Evolutionary conservation across 164 flowering plant species (phyloP), one percentile per base, ranked within the genome.

Genomic region (Buxus sempervirens): DNA sequence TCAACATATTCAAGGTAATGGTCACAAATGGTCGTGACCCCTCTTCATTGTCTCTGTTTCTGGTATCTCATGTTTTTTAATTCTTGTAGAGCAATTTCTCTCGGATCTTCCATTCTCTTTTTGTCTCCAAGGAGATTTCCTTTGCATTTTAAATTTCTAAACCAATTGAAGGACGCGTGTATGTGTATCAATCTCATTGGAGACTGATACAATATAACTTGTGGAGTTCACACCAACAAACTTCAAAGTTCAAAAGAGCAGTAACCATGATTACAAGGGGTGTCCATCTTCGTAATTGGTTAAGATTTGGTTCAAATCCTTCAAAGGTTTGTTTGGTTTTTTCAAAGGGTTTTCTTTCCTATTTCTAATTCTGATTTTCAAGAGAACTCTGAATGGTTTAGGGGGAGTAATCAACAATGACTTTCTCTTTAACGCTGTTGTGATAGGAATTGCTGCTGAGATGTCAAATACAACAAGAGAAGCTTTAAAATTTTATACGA

Each of bases 261-360:
- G 38, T 32, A 55, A 54, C 36, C 55, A 79, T 70, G 79, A 65
- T 79, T 58, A 60, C 19, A 15, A 75, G 70, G 49, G 63, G 25
- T 20, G 19, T 59, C 20, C 21, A 60, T 66, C 25, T 76, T 48
- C 61, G 60, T 60, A 64, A 18, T 21, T 32, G 66, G 63, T 49
- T 64, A 5, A 65, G 48, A 22, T 55, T 26, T 58, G 54, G 42
- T 60, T 63, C 72, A 9, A 4, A 28, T 49, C 51, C 42, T 32
- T 58, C 66, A 1, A 69, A 78, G 81, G 81, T 78, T 49, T 2
- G 67, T 48, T 70, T n/a, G 5, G n/a, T 14, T 9, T 9, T 18
- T 55, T n/a, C 7, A 5, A 8, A 32, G n/a, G n/a, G 7, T 32
- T 21, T 55, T 55, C 13, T 55, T 10, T 55, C n/a, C 21, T 64